A percentile compares a stretch with the other conserved stretches of the same genome.
Conservation (phyloP, 352 stramenopile species). For the Globisporangium iwayamae region DNA sequence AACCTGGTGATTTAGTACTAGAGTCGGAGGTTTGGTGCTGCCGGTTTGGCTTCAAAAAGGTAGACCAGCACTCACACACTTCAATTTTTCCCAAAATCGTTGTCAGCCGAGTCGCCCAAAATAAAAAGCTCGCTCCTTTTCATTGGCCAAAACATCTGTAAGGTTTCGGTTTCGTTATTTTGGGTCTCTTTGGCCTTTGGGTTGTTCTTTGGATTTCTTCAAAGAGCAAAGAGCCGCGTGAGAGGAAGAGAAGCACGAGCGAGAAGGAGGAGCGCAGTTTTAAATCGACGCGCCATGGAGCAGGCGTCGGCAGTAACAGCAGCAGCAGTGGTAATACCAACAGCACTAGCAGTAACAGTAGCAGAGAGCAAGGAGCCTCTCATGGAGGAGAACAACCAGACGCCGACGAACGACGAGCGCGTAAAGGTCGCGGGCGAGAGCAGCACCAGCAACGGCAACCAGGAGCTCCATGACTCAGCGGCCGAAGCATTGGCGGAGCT, state of each 20-base stretch:
- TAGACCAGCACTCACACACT: constrained; percentile 6
- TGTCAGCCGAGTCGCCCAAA: background rate
- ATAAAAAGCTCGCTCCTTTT: background rate
- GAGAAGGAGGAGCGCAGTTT: background rate
- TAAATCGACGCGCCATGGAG: constrained; percentile 10
- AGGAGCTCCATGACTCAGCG: constrained; percentile 4
- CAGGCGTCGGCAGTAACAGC: background rate
- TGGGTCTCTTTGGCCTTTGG: background rate
- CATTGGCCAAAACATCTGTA: background rate
- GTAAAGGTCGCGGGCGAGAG: background rate
- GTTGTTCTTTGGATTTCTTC: constrained; percentile 15
- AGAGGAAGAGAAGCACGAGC: background rate
- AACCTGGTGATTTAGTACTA: background rate
- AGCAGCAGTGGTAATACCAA: background rate
- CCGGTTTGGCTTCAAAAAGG: background rate
- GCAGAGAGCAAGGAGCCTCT: background rate
- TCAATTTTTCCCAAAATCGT: background rate
- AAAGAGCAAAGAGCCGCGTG: constrained; percentile 3
- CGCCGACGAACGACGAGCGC: background rate
- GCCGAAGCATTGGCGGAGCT: constrained; percentile 5
- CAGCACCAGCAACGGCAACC: background rate
- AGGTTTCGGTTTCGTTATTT: background rate
- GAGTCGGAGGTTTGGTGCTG: background rate
- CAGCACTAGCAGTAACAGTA: background rate
- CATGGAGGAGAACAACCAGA: constrained; percentile 4